phyloP scores from a whole-genome alignment of 148 eudicot genomes.

The Amaranthus cruentus region DNA sequence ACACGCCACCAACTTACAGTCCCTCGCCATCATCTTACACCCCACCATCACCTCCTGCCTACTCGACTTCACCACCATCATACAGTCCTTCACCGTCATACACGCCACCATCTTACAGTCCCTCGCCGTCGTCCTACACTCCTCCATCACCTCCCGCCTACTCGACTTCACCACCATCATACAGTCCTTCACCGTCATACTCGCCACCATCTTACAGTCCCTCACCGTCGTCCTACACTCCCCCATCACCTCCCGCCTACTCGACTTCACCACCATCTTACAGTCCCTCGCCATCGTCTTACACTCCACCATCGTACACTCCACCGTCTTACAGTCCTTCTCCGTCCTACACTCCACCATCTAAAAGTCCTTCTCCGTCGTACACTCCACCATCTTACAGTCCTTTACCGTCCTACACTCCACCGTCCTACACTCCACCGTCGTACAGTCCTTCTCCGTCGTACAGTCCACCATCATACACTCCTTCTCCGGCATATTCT shows the following conservation, averaged over 20 bases:
- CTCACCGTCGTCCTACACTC: neutral
- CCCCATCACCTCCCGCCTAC: neutral
- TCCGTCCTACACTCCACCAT: neutral
- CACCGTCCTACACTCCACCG: neutral
- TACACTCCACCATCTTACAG: constrained; percentile 5
- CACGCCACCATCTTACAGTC: neutral
- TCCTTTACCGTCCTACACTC: neutral
- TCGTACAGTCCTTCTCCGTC: neutral
- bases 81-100: constrained; percentile 2
- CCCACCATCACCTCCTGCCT: neutral
- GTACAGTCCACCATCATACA: constrained; percentile 9
- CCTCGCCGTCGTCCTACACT: neutral
- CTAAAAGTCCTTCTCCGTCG: neutral
- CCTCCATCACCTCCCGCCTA: neutral
- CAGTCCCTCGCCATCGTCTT: neutral
- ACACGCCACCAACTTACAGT: neutral
- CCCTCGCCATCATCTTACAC: neutral
- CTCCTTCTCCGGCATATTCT: neutral
- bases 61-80: constrained; percentile 10
- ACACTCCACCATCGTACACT: constrained; percentile 1
- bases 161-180: constrained; percentile 1
- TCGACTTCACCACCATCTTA: constrained; percentile 1
- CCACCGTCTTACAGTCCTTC: constrained; percentile 2
- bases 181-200: neutral
- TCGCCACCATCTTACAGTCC: constrained; percentile 2